Evolutionary conservation across 352 stramenopile species (phyloP), one percentile per base, ranked within the genome.

Genomic region (Phytopythium chamaehyphon): DNA sequence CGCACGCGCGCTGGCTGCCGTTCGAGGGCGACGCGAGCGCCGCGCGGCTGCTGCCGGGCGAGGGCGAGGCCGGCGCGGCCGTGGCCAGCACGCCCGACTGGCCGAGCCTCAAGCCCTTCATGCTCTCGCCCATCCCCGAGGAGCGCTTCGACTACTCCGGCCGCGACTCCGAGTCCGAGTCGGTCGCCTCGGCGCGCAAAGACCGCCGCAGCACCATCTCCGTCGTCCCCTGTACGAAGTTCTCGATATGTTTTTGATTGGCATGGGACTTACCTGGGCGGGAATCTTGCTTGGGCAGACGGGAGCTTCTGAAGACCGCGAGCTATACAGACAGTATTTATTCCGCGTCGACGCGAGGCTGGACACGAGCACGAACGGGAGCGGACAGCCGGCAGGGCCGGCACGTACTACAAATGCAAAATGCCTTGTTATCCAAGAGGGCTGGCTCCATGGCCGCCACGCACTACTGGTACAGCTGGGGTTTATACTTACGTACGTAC

Each of bases 61-160:
- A 62, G 21, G 63, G 73, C 24, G 26, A 61, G 33, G 63, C 56
- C 9, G 47, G 47, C 50, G 24, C 28, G 1, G 55, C 18, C 2
- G 28, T 40, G 3, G 26, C 31, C 7, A 19, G 54, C 16, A 43
- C 47, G 19, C 58, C 77, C 15, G 58, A 84, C 54, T 87, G 76
- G 76, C 70, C 76, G 16, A 72, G 48, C 43, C 54, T 79, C 14
- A 77, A 74, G 26, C 70, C 73, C 14, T 69, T 83, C 47, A 39
- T 88, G 48, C 67, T 90, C 37, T 90, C 79, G 31, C 79, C 79
- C 4, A 90, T 90, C 57, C 63, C 73, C 2, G 79, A 90, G 40
- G 79, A 90, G 53, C 70, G 64, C 6, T 45, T 62, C 14, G 73
- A 83, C 40, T 76, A 83, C 40, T 76, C 67, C 24, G 78, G 75